These are phyloP conservation scores for Ilex asprella DNA, from an alignment of 257 asterid genomes.

Conservation along the genomic window DNA sequence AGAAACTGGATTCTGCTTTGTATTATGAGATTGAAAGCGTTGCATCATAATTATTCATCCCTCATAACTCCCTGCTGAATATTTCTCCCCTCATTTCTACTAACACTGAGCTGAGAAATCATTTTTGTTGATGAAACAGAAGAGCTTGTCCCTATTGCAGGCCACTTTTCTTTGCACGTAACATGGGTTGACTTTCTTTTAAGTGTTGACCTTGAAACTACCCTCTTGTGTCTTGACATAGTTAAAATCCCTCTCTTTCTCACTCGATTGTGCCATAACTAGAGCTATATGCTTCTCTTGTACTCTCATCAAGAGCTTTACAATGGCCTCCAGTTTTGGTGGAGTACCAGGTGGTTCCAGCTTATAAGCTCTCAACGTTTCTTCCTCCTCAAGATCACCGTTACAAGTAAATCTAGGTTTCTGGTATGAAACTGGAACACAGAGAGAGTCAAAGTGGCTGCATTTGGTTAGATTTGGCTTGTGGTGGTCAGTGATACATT, in stretches of 20 bases:
- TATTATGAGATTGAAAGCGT: neutral
- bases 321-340: neutral
- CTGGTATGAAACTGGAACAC: too few relatives aligned
- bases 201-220: too few relatives aligned
- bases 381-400: neutral
- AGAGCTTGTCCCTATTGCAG: neutral
- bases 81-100: neutral
- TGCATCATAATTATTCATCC: neutral
- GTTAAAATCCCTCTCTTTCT: too few relatives aligned
- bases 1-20: neutral
- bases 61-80: neutral
- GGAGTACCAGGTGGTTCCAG: neutral
- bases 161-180: neutral
- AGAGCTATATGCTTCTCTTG: neutral
- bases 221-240: too few relatives aligned
- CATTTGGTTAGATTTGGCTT: too few relatives aligned
- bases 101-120: neutral
- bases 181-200: neutral
- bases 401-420: too few relatives aligned
- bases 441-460: too few relatives aligned
- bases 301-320: neutral
- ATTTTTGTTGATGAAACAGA: neutral
- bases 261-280: too few relatives aligned
- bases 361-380: neutral
- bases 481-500: too few relatives aligned